Evolutionary conservation across 2,329 filamentous ascomycete genomes (phyloP), one percentile per base, ranked within the genome.

Genomic region (Epichloe uncinata): DNA sequence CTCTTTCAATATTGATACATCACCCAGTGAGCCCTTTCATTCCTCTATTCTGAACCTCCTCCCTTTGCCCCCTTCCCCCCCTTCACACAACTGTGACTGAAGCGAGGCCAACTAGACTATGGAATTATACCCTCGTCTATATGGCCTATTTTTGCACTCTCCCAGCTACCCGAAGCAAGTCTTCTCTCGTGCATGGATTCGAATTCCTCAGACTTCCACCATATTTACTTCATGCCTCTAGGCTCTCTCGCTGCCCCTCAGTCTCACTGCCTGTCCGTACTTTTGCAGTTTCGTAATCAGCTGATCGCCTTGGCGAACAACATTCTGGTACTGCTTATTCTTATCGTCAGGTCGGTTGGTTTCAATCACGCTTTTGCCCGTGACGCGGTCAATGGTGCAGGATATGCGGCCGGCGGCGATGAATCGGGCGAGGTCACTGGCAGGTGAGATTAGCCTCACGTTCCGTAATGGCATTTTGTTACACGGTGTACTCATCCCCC

Each of bases 251-350:
- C 91, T 97, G 40, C 93, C 93, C 61, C 93, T 81, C 70, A 98
- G 75, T 63, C 93, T 81, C 56, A 98, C 93, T 2, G 93, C 86
- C 70, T 98, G 93, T 42, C 93, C 93, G 68, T 98, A 98, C 77
- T 98, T 98, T 73, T 98, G 93, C 59, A 98, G 75, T 77, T 98
- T 98, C 52, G 93, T 98, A 66, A 98, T 97, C 55, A 98, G 77
- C 69, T 95, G 87, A 68, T 98, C 93, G 34, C 93, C 93, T 66
- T 97, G 93, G 73, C 93, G 93, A 54, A 98, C 89, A 37, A 97
- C 89, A 61, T 98, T 93, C 60, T 90, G 86, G 70, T 98, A 98
- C 73, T 98, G 93, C 78, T 95, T 96, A 77, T 97, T 97, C 82
- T 98, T 98, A 73, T 95, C 90, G 66, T 97, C 93, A 8, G 91